A percentile compares a stretch with the other conserved stretches of the same genome.
These are phyloP conservation scores for Ogataea wickerhamii DNA, from an alignment of 805 yeast genomes.

Conservation along the genomic window DNA sequence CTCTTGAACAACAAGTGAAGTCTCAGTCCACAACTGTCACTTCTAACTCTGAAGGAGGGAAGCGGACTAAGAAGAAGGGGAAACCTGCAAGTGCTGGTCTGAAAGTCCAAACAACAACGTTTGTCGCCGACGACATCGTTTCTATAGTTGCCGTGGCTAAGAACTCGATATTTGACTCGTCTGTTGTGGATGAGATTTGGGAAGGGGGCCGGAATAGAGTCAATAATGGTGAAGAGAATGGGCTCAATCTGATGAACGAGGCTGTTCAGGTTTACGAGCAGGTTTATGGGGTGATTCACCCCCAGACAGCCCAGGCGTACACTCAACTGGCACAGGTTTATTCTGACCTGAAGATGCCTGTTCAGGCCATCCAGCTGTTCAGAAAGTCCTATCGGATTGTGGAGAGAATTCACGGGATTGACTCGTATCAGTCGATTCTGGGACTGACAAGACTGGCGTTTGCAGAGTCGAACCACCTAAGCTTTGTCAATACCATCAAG, in stretches of 20 bases:
- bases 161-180: constrained; percentile 62
- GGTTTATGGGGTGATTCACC: constrained; percentile 75
- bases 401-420: constrained; percentile 81
- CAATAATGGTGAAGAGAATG: constrained; percentile 45
- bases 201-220: constrained; percentile 49
- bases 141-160: constrained; percentile 74
- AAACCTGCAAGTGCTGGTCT: constrained; percentile 12
- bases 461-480: constrained; percentile 60
- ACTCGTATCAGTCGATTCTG: constrained; percentile 70
- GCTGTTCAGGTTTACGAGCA: constrained; percentile 74
- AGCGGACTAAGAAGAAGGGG: constrained; percentile 31
- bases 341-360: constrained; percentile 52
- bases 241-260: constrained; percentile 63
- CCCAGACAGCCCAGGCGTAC: constrained; percentile 71
- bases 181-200: constrained; percentile 71
- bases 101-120: constrained; percentile 36
- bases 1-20: constrained; percentile 30
- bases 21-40: constrained; percentile 27
- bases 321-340: constrained; percentile 62
- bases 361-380: constrained; percentile 59
- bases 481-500: constrained; percentile 57
- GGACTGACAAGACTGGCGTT: constrained; percentile 71
- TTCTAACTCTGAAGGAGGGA: constrained; percentile 14
- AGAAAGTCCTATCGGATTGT: constrained; percentile 68
- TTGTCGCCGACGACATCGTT: constrained; percentile 58